phyloP scores from a whole-genome alignment of 192 early-diverging fungal genomes.

The Backusella liffmaniae region DNA sequence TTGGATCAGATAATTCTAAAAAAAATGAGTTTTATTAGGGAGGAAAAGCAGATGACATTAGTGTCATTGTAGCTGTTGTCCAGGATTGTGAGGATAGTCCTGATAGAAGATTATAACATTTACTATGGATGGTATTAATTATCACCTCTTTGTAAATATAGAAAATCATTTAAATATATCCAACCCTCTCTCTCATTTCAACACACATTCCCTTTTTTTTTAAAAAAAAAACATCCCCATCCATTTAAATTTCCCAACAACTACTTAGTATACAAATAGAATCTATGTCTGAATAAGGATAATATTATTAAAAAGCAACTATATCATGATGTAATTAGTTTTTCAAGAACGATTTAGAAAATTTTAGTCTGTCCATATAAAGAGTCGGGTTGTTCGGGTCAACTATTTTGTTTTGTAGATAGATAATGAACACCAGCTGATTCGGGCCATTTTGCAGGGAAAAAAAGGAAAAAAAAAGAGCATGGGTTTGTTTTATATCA shows the following conservation, averaged over 20 bases:
- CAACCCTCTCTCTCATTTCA: neutral
- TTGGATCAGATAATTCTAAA: neutral
- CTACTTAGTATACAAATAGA: too few species aligned
- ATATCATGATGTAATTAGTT: neutral
- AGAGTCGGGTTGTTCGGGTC: neutral
- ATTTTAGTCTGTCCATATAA: neutral
- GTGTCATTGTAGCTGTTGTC: conserved; percentile 83
- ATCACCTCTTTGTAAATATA: neutral
- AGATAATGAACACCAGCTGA: neutral
- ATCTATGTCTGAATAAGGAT: neutral
- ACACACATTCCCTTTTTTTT: neutral
- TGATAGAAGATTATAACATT: conserved; percentile 11
- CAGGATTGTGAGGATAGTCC: conserved; percentile 33
- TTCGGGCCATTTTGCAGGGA: neutral
- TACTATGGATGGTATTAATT: neutral
- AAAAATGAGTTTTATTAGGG: conserved; percentile 53
- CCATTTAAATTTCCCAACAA: neutral
- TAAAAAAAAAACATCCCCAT: too few species aligned
- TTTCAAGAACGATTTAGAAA: neutral
- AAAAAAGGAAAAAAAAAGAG: neutral
- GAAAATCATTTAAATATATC: neutral
- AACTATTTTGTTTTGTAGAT: neutral
- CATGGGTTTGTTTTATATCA: neutral
- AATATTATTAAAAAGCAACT: neutral
- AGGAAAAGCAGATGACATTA: conserved; percentile 96